Percentiles rank a stretch among this genome's conserved stretches.
These are phyloP conservation scores for Auricularia heimuer DNA, from an alignment of 768 basidiomycete species.

Conservation along the genomic window DNA sequence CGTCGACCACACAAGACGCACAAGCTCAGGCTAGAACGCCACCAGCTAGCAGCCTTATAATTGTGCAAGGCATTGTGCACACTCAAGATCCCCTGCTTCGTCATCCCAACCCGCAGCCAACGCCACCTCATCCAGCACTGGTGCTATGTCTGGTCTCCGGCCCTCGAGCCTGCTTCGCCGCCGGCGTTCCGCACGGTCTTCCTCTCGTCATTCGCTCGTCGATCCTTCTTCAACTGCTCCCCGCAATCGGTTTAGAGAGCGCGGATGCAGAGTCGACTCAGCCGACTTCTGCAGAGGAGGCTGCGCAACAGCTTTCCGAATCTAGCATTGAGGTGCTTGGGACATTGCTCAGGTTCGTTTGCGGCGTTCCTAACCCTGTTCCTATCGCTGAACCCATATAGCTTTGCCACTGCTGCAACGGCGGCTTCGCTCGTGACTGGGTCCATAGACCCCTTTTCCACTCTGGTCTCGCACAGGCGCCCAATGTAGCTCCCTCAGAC, in stretches of 20 bases:
- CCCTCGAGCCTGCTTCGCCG: neutral
- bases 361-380: conserved; percentile 4
- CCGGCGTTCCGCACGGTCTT: neutral
- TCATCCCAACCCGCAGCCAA: neutral
- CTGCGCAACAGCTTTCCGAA: conserved; percentile 4
- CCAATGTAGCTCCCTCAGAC: conserved; percentile 19
- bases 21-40: no score
- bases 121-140: neutral
- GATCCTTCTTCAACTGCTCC: neutral
- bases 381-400: conserved; percentile 18
- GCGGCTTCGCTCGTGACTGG: conserved; percentile 77
- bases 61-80: conserved; percentile 1
- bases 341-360: conserved; percentile 63
- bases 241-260: neutral
- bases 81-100: neutral
- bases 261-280: neutral
- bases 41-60: neutral
- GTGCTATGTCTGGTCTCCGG: neutral
- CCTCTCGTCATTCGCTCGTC: neutral
- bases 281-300: conserved; percentile 4
- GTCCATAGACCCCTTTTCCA: conserved; percentile 53
- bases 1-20: neutral
- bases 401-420: conserved; percentile 87
- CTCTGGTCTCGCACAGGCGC: neutral
- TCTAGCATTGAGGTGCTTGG: conserved; percentile 70